Conservation (phyloP, 495 filamentous ascomycete species). For the Penicillium flavigenum region DNA sequence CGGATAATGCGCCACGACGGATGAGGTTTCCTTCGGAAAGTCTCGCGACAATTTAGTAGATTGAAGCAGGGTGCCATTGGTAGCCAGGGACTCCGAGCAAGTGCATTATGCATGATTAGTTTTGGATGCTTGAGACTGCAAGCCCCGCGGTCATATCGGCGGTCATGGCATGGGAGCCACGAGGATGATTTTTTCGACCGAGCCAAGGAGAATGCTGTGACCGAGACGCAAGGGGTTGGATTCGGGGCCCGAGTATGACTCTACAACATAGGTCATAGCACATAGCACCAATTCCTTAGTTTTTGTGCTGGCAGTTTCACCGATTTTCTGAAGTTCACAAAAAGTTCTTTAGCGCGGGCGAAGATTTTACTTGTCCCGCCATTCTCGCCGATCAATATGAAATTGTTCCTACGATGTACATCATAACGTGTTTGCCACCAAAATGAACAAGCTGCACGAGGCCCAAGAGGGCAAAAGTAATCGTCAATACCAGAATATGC, state of each 20-base stretch:
- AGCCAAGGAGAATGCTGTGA: conserved; percentile 3
- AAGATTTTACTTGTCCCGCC: not conserved
- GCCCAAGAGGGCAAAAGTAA: conserved; percentile 25
- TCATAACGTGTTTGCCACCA: conserved; percentile 10
- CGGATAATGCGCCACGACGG: conserved; percentile 4
- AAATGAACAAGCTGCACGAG: conserved; percentile 22
- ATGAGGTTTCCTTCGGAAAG: not conserved
- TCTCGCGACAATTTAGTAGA: not conserved
- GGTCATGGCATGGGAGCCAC: conserved; percentile 21
- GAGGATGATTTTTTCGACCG: conserved; percentile 10
- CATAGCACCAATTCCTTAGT: not conserved
- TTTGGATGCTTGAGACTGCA: not conserved
- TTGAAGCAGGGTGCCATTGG: not conserved
- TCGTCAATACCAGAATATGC: conserved; percentile 19
- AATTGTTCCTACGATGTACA: not conserved
- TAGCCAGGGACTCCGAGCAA: conserved; percentile 1
- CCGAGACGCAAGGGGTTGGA: conserved; percentile 23
- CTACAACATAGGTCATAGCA: conserved; percentile 8
- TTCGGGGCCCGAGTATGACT: conserved; percentile 12
- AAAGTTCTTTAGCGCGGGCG: not conserved
- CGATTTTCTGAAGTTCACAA: not conserved
- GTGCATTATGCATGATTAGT: conserved; percentile 7
- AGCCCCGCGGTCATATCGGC: conserved; percentile 14
- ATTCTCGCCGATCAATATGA: conserved; percentile 2
- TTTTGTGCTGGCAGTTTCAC: not conserved